A percentile compares a stretch with the other conserved stretches of the same genome.
phyloP scores from a whole-genome alignment of 805 yeast species.

The Ogataea pilisensis region DNA sequence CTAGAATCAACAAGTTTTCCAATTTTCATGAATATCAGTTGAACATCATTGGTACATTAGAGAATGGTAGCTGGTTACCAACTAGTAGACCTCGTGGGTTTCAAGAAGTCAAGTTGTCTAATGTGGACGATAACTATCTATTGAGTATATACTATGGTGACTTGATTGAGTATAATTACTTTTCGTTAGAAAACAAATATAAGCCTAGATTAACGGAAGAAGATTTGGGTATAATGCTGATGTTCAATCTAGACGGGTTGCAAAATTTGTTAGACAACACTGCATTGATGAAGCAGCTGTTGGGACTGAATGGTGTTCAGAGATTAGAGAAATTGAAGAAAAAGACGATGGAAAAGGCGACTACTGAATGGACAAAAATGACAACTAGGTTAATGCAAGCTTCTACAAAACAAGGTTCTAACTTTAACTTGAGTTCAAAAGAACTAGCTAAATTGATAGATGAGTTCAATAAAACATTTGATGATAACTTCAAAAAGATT shows the following conservation, averaged over 20 bases:
- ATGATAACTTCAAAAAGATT: conserved; percentile 64
- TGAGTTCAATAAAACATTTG: conserved; percentile 79
- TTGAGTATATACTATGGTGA: conserved; percentile 72
- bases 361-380: conserved; percentile 75
- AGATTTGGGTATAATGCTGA: conserved; percentile 63
- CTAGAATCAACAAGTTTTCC: conserved; percentile 59
- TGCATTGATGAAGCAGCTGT: conserved; percentile 38
- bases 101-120: conserved; percentile 47
- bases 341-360: conserved; percentile 65
- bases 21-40: conserved; percentile 54
- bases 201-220: conserved; percentile 40
- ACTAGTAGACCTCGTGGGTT: conserved; percentile 62
- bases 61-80: conserved; percentile 73
- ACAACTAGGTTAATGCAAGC: conserved; percentile 77
- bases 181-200: conserved; percentile 60
- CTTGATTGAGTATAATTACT: conserved; percentile 67
- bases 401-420: conserved; percentile 58
- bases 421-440: conserved; percentile 55
- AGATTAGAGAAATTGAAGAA: conserved; percentile 68
- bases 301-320: conserved; percentile 57
- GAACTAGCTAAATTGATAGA: conserved; percentile 61
- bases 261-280: conserved; percentile 67
- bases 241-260: conserved; percentile 68
- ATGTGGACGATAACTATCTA: conserved; percentile 44
- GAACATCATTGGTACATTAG: conserved; percentile 45